These are phyloP conservation scores for Dicorynia guianensis DNA, from an alignment of 306 rosid species.

Conservation along the genomic window DNA sequence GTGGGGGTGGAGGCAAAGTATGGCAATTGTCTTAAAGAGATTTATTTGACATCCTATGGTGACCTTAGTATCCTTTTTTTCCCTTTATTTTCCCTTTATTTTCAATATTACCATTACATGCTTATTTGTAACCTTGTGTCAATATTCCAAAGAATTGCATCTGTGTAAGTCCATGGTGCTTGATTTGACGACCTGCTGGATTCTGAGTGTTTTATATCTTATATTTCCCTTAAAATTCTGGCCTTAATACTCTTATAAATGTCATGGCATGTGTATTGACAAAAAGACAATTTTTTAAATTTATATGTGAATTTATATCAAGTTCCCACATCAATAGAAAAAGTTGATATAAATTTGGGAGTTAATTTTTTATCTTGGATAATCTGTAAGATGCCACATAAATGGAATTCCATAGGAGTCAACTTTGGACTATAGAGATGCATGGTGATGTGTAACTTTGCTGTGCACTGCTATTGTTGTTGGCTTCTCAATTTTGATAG, in stretches of 20 bases:
- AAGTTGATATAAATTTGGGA: conserved; percentile 11
- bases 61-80: too few relatives aligned
- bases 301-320: conserved; percentile 1
- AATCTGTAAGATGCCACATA: background rate
- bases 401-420: background rate
- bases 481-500: background rate
- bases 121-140: too few relatives aligned
- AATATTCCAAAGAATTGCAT: background rate
- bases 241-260: too few relatives aligned
- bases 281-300: background rate
- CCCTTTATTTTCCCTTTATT: too few relatives aligned
- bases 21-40: too few relatives aligned
- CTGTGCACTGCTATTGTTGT: conserved; percentile 5
- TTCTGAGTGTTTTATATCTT: too few relatives aligned
- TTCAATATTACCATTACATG: too few relatives aligned
- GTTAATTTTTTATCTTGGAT: conserved; percentile 19
- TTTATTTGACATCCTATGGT: too few relatives aligned
- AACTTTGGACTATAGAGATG: conserved; percentile 3
- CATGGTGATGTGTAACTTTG: background rate
- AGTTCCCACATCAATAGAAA: background rate
- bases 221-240: too few relatives aligned
- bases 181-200: background rate
- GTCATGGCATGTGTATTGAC: background rate
- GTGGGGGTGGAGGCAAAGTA: too few relatives aligned
- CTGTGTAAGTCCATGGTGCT: background rate